Evolutionary conservation across 768 basidiomycete species (phyloP), one percentile per base, ranked within the genome.

Genomic region (Mycena sanguinolenta): DNA sequence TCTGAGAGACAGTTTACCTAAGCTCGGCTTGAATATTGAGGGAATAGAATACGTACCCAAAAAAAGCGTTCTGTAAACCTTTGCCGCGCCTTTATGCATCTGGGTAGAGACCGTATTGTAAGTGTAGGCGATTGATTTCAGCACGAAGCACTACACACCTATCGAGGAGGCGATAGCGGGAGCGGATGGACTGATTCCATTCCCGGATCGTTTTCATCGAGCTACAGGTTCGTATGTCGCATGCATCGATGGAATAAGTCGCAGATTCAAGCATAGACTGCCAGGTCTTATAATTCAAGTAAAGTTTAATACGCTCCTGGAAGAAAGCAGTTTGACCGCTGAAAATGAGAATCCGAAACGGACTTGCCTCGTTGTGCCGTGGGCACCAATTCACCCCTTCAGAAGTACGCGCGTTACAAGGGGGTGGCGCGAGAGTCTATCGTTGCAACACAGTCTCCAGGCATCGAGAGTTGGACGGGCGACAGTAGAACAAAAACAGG

Each of bases 51-150:
- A 76, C 81, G 34, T 60, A 84, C 83, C 81, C 81, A 53, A 83
- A 84, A n/a, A 70, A 84, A 84, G 21, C 79, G 77, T 62, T 80
- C 79, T 5, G 81, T 78, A 59, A 84, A 83, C 62, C 76, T 80
- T 10, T 77, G 75, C 16, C 83, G 77, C 7, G 81, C 81, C 34
- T 79, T 74, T 53, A 84, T 82, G 53, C 83, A 84, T 54, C 83
- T 84, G 49, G 23, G 25, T n/a, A 57, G 32, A 34, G 32, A 34
- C 10, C 32, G 3, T 19, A 55, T 34, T 25, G 17, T 38, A 0
- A n/a, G 36, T 36, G 1, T 46, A 58, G 74, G n/a, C n/a, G n/a
- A n/a, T 36, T 42, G 4, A 52, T 1, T 12, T 28, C 19, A 44
- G 19, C 55, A 3, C n/a, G 3, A 46, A 13, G 17, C 13, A 36